These are phyloP conservation scores for Leishmania guyanensis DNA, from an alignment of 208 protist species.

Conservation along the genomic window DNA sequence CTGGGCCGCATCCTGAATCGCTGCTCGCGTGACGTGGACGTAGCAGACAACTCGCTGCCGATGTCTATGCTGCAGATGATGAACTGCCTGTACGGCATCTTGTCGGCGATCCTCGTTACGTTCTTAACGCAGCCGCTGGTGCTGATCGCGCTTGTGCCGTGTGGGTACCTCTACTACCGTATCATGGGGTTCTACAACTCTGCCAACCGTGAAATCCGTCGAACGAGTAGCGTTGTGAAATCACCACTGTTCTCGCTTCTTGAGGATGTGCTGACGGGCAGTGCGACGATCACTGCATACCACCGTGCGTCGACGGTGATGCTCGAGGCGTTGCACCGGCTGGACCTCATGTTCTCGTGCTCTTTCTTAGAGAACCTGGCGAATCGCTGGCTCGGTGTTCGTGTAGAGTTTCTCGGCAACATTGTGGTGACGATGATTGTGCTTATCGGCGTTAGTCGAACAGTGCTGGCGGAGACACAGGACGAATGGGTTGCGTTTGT, in stretches of 20 bases:
- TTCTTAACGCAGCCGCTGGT: slow-evolving; percentile 47
- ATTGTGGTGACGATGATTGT: slow-evolving; percentile 62
- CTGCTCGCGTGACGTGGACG: slow-evolving; percentile 92
- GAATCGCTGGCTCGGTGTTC: slow-evolving; percentile 89
- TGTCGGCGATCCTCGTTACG: slow-evolving; percentile 57
- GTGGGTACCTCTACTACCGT: slow-evolving; percentile 84
- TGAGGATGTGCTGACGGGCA: slow-evolving; percentile 89
- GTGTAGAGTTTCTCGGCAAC: slow-evolving; percentile 82
- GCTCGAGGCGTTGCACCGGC: slow-evolving; percentile 39
- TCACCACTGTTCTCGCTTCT: slow-evolving; percentile 91
- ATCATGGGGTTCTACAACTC: slow-evolving; percentile 90
- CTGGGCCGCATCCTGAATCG: slow-evolving; percentile 95
- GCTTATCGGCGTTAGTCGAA: slow-evolving; percentile 31
- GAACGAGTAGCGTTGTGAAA: slow-evolving; percentile 85
- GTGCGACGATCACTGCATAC: slow-evolving; percentile 85
- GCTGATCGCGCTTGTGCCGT: slow-evolving; percentile 49
- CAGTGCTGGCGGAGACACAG: not conserved
- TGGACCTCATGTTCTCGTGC: slow-evolving; percentile 60
- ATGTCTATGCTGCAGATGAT: slow-evolving; percentile 27
- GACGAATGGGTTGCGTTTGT: slow-evolving; percentile 6
- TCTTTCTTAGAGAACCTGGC: slow-evolving; percentile 48
- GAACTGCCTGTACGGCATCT: slow-evolving; percentile 46
- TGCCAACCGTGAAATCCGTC: slow-evolving; percentile 85
- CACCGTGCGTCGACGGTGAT: slow-evolving; percentile 8
- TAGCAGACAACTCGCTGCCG: slow-evolving; percentile 67